Percentiles rank a stretch among this genome's conserved stretches.
phyloP scores from a whole-genome alignment of 768 basidiomycete species.

The Auriscalpium microsporum region DNA sequence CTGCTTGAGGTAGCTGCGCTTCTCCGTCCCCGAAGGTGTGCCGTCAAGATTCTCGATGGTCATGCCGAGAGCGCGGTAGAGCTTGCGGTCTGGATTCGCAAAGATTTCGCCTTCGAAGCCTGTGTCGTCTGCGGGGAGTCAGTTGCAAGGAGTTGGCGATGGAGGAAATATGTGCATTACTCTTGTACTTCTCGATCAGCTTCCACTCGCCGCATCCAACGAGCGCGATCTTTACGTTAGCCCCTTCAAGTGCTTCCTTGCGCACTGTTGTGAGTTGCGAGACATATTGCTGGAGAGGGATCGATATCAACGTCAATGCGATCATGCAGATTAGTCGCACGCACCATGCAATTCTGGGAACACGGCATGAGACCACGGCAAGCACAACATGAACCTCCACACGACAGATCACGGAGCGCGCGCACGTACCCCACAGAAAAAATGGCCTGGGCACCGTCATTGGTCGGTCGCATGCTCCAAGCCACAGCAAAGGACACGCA shows the following conservation, averaged over 20 bases:
- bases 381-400: no score
- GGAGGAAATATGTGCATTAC: not conserved
- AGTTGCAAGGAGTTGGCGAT: not conserved
- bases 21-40: slow-evolving; percentile 6
- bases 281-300: slow-evolving; percentile 10
- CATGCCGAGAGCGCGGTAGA: slow-evolving; percentile 9
- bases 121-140: not conserved
- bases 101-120: slow-evolving; percentile 11
- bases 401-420: not conserved
- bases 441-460: slow-evolving; percentile 7
- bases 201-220: slow-evolving; percentile 13
- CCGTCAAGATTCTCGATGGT: slow-evolving; percentile 5
- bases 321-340: not conserved
- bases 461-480: not conserved
- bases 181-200: slow-evolving; percentile 11
- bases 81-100: slow-evolving; percentile 12
- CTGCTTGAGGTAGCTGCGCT: slow-evolving; percentile 8
- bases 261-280: slow-evolving; percentile 7
- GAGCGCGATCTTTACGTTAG: slow-evolving; percentile 1
- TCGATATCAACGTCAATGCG: not conserved
- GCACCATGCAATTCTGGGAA: slow-evolving; percentile 6
- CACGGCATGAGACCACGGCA: not conserved
- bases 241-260: slow-evolving; percentile 6
- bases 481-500: not conserved
- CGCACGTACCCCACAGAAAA: slow-evolving; percentile 8